Evolutionary conservation across 176 grass and related monocot genomes (phyloP).

Genomic region (Puccinellia tenuiflora): DNA sequence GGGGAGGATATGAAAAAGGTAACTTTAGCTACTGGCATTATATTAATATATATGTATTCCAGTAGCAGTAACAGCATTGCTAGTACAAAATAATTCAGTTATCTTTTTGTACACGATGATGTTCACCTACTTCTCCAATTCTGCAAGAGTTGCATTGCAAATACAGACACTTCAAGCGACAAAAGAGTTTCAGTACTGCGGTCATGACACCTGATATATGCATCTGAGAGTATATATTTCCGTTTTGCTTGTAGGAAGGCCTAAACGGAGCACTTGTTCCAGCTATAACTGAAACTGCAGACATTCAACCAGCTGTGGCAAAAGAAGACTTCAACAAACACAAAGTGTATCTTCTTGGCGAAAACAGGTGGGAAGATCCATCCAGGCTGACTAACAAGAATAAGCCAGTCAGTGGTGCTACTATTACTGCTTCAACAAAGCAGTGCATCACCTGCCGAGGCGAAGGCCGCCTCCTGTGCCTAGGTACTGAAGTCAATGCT

Average conservation of each 20-base stretch:
- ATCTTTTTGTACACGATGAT: too few species aligned
- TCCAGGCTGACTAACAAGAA: conserved; percentile 55
- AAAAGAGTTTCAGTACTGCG: not conserved
- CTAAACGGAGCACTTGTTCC: conserved; percentile 59
- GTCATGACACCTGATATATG: not conserved
- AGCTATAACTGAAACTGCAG: conserved; percentile 40
- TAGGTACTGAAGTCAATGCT: conserved; percentile 41
- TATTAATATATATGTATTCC: not conserved
- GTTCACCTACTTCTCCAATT: too few species aligned
- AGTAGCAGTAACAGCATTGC: not conserved
- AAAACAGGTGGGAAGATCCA: conserved; percentile 96
- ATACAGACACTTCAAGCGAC: not conserved
- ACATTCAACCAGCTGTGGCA: conserved; percentile 45
- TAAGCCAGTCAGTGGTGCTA: conserved; percentile 23
- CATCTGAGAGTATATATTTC: not conserved
- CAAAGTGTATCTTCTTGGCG: conserved; percentile 84
- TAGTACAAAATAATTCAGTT: not conserved
- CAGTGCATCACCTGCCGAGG: conserved; percentile 75
- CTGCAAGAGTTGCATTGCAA: not conserved
- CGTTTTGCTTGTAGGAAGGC: conserved; percentile 33
- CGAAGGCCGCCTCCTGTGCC: conserved; percentile 76
- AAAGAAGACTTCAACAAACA: conserved; percentile 44
- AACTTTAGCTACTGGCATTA: not conserved
- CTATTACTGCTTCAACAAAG: conserved; percentile 17
- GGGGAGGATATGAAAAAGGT: conserved; percentile 11